Evolutionary conservation across 768 basidiomycete species (phyloP), one percentile per base, ranked within the genome.

Genomic region (Lenzites betulinus): DNA sequence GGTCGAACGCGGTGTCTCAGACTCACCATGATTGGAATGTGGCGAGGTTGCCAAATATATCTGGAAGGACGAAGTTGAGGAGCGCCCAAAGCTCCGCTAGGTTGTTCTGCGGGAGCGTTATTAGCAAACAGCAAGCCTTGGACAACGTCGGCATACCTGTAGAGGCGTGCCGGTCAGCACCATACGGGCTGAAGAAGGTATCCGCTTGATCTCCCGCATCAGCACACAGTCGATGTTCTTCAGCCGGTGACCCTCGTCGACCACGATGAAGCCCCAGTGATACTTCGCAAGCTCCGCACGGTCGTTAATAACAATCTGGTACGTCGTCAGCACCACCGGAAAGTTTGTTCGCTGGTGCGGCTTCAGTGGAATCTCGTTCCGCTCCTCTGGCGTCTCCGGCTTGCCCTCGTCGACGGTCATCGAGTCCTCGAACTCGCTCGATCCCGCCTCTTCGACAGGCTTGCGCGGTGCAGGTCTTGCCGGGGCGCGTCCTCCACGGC

Each of bases 151-250:
- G 74, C 87, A 57, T 61, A 95, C 95, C 74, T 98, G 95, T 38
- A 99, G 75, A 7, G 97, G 97, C 18, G 97, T 99, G 30, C 97
- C 97, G 0, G 95, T 98, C 62, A 99, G 75, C 59, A 99, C 90
- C 84, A 98, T 90, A 48, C 97, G 79, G 42, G 93, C 92, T 0
- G 90, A 93, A 54, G 87, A 87, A 1, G 78, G 77, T 70, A 94
- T 95, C 67, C 86, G 85, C 76, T 95, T 95, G 66, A 99, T 89
- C 73, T 96, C 93, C 59, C 82, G 81, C 74, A 98, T 92, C 16
- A 98, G 83, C 76, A 85, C 89, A 74, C 93, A 94, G 68, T 98
- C 85, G 59, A 96, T 79, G 68, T 99, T 99, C 79, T 98, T 98
- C 70, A 99, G 73, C 23, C 96, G 80, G 74, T 99, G 97, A 0